These are phyloP conservation scores for Tulasnella calospora DNA, from an alignment of 768 basidiomycete genomes.

Conservation along the genomic window DNA sequence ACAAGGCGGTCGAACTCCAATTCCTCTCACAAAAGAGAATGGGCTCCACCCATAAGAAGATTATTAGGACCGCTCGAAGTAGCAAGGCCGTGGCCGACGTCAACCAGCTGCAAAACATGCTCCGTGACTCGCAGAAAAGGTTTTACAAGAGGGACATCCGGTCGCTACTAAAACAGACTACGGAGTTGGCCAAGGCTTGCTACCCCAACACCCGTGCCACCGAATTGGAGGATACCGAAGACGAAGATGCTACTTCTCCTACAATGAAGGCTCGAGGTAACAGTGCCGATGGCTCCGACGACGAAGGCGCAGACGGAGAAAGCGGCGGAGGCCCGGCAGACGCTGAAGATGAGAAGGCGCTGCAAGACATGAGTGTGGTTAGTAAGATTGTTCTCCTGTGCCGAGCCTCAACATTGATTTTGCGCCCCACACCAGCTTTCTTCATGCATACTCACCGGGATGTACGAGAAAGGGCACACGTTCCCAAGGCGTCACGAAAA, in stretches of 20 bases:
- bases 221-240: conserved; percentile 7
- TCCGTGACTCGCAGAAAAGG: conserved; percentile 18
- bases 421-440: neutral
- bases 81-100: neutral
- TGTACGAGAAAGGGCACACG: conserved; percentile 20
- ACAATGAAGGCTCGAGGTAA: neutral
- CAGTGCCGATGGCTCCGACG: neutral
- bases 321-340: neutral
- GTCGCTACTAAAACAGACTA: conserved; percentile 19
- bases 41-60: neutral
- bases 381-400: neutral
- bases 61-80: neutral
- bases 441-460: conserved; percentile 9
- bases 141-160: conserved; percentile 19
- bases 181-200: neutral
- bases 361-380: conserved; percentile 15
- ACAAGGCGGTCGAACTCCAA: conserved; percentile 21
- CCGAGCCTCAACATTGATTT: neutral
- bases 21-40: conserved; percentile 15
- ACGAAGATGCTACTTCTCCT: neutral
- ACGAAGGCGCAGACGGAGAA: conserved; percentile 13
- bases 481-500: conserved; percentile 24
- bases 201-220: neutral
- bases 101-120: conserved; percentile 16
- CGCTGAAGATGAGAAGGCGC: conserved; percentile 13